A percentile compares a stretch with the other conserved stretches of the same genome.
These are phyloP conservation scores for Pleurotus djamor DNA, from an alignment of 768 basidiomycete genomes.

Conservation along the genomic window DNA sequence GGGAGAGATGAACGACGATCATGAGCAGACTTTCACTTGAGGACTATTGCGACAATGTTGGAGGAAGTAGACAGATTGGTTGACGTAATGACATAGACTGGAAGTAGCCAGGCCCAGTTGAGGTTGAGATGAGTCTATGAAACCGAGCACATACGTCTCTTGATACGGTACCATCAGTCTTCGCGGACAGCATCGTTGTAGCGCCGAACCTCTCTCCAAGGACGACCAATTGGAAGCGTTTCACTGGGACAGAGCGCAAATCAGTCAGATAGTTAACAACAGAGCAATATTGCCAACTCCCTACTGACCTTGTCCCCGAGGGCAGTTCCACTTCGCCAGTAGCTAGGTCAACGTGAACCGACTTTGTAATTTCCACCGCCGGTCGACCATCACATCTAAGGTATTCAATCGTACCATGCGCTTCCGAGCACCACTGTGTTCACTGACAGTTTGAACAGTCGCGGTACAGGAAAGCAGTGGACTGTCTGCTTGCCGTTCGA, in stretches of 20 bases:
- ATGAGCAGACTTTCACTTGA: not conserved
- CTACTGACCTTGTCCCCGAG: constrained; percentile 34
- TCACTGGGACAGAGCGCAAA: constrained; percentile 19
- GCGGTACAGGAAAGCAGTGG: constrained; percentile 72
- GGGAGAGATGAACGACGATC: not conserved
- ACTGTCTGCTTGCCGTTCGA: constrained; percentile 26
- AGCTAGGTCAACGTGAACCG: constrained; percentile 41
- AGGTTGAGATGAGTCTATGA: not conserved
- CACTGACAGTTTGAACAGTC: constrained; percentile 71
- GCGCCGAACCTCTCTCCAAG: constrained; percentile 17
- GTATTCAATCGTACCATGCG: constrained; percentile 1
- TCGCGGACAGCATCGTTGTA: not conserved
- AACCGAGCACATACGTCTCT: not conserved
- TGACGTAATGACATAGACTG: too few species aligned
- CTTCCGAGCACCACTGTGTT: not conserved
- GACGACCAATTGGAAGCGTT: constrained; percentile 17
- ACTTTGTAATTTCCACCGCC: constrained; percentile 68
- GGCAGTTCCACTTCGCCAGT: constrained; percentile 55
- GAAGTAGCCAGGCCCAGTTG: too few species aligned
- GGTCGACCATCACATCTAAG: constrained; percentile 64
- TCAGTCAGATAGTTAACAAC: not conserved
- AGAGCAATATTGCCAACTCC: not conserved
- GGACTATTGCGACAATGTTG: too few species aligned
- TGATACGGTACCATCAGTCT: not conserved
- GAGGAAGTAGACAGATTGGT: too few species aligned